phyloP scores from a whole-genome alignment of 768 basidiomycete genomes.

The Tricholoma sp. region DNA sequence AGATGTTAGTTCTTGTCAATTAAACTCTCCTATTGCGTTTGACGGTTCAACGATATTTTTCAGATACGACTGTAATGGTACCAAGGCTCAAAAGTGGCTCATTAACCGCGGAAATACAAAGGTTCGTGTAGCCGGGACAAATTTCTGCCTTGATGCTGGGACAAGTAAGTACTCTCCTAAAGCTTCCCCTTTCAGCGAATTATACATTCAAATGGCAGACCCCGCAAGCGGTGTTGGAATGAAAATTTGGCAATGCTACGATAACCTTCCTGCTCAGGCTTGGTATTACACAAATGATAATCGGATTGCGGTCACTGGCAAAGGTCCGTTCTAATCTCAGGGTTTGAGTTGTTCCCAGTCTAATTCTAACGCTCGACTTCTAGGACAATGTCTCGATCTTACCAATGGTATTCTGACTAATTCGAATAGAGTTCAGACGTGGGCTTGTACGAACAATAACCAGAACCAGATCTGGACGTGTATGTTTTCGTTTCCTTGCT shows the following conservation, averaged over 20 bases:
- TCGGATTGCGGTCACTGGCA: conserved; percentile 18
- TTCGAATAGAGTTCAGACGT: conserved; percentile 25
- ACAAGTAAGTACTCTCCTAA: conserved; percentile 16
- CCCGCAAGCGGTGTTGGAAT: conserved; percentile 26
- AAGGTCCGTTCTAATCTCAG: conserved; percentile 13
- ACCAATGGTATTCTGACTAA: conserved; percentile 24
- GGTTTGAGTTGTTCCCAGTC: background rate
- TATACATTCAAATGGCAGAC: conserved; percentile 6
- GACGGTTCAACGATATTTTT: background rate
- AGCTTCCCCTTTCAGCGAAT: background rate
- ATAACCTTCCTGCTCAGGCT: conserved; percentile 27
- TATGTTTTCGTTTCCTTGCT: no score
- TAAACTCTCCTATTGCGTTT: no score
- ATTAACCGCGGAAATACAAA: conserved; percentile 22
- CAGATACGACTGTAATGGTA: conserved; percentile 31
- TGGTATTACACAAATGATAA: conserved; percentile 28
- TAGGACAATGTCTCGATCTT: conserved; percentile 27
- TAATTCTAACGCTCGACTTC: background rate
- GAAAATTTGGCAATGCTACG: conserved; percentile 33
- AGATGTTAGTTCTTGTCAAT: conserved; percentile 19
- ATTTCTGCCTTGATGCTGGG: conserved; percentile 33
- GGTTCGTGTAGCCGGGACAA: conserved; percentile 23
- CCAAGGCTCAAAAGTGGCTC: conserved; percentile 25
- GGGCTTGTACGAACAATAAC: conserved; percentile 20
- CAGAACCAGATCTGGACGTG: conserved; percentile 28